These are phyloP conservation scores for Abrus pulchellus DNA, from an alignment of 306 rosid genomes.

Conservation along the genomic window DNA sequence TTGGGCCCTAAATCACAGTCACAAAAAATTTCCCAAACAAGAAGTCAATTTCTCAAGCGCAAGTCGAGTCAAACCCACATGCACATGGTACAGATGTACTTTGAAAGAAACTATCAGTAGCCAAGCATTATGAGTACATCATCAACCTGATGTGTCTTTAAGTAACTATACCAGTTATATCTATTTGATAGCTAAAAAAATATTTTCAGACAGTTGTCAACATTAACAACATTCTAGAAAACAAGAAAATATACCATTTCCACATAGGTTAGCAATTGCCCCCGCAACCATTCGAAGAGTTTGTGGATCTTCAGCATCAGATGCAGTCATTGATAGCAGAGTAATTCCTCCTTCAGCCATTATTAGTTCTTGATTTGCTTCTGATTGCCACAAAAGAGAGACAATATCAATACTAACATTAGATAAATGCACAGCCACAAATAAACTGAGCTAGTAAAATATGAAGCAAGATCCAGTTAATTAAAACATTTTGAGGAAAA, in stretches of 20 bases:
- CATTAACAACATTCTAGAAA: constrained; percentile 19
- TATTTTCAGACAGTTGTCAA: constrained; percentile 22
- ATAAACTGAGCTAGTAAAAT: constrained; percentile 35
- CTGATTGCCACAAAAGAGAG: constrained; percentile 62
- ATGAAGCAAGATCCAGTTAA: constrained; percentile 33
- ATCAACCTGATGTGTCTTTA: constrained; percentile 16
- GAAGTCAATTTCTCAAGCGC: not conserved
- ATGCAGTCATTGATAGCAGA: constrained; percentile 87
- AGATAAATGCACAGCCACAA: constrained; percentile 25
- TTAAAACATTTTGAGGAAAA: constrained; percentile 19
- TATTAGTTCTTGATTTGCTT: constrained; percentile 95
- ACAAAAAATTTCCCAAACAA: not conserved
- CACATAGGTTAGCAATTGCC: constrained; percentile 95
- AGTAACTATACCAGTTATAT: constrained; percentile 33
- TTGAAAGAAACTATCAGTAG: not conserved
- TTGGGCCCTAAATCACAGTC: not conserved
- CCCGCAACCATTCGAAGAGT: constrained; percentile 99
- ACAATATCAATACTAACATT: constrained; percentile 36
- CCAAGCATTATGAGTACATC: not conserved
- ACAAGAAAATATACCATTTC: constrained; percentile 76
- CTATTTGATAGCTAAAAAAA: constrained; percentile 12
- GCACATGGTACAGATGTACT: not conserved
- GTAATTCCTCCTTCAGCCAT: constrained; percentile 96
- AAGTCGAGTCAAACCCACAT: not conserved
- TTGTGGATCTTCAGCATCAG: constrained; percentile 98